Base-by-base conservation (phyloP, 2,329 filamentous ascomycete genomes). In the Diaporthe sp. region DNA sequence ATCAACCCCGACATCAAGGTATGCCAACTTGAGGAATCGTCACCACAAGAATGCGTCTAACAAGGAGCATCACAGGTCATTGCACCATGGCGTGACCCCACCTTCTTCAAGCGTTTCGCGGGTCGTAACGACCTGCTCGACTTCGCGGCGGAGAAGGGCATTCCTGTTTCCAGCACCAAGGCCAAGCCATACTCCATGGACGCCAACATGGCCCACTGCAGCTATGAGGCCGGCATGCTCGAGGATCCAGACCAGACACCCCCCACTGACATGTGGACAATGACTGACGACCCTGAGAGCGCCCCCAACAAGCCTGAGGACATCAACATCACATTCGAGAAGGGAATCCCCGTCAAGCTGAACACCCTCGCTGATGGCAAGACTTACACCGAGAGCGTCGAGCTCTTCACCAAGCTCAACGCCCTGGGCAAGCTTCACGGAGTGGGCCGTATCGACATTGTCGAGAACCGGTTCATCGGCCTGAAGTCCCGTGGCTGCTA, bases 401-500 rank as follows among this genome's bases (percentile, higher is more conserved):
- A 94, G 81, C 87, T 96, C 74, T 96, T 96, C 88, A 87, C 91
- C 77, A 88, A 90, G 74, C 88, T 91, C 79, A 96, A 96, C 86
- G 87, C 90, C 75, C 92, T 96, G 78, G 94, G 91, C 78, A 89
- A 91, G 83, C 89, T 87, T 78, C 88, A 95, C 86, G 94, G 94
- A 82, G 90, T 96, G 79, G 94, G 94, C 80, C 89, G 94, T 81
- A 93, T 96, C 79, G 94, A 96, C 84, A 96, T 96, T 82, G 94
- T 96, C 77, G 94, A 95, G 85, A 82, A 78, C 77, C 75, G 72
- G 28, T 76, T 67, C 70, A 53, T 94, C 81, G 94, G 94, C 78
- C 88, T 96, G 80, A 96, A 96, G 88, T 92, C 90, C 79, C 91
- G 94, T 81, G 94, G 94, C 80, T 96, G 94, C 88, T 96, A 96